Evolutionary conservation across 805 yeast species (phyloP).

Genomic region (Ogataea trehaloabstinens): DNA sequence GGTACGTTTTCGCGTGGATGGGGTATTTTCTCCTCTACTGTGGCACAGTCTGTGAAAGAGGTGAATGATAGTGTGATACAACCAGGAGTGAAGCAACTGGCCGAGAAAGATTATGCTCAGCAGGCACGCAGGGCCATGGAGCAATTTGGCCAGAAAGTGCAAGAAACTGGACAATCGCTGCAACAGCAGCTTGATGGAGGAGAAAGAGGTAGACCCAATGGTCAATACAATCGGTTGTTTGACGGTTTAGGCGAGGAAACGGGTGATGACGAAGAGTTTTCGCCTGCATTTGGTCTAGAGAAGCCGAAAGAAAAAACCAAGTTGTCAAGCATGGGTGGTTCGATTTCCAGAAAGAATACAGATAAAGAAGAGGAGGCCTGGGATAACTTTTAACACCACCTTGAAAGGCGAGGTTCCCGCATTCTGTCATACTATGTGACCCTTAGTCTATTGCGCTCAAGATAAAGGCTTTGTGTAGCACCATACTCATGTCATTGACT

Average conservation of each 20-base stretch:
- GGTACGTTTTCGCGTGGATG: constrained; percentile 93
- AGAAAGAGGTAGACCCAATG: constrained; percentile 28
- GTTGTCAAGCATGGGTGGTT: constrained; percentile 46
- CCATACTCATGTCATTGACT: too few relatives aligned
- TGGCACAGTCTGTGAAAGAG: constrained; percentile 77
- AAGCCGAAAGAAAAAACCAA: constrained; percentile 60
- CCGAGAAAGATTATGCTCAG: constrained; percentile 71
- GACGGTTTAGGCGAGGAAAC: constrained; percentile 50
- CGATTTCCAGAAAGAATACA: constrained; percentile 23
- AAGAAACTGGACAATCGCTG: constrained; percentile 79
- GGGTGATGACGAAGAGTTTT: constrained; percentile 37
- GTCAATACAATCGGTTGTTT: constrained; percentile 52
- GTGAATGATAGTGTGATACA: constrained; percentile 86
- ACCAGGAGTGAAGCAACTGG: constrained; percentile 82
- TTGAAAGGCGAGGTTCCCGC: too few relatives aligned
- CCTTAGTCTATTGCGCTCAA: too few relatives aligned
- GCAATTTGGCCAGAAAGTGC: constrained; percentile 93
- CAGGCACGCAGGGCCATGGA: constrained; percentile 93
- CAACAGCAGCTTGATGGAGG: constrained; percentile 54
- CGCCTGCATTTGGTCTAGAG: constrained; percentile 64
- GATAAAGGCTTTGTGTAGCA: too few relatives aligned
- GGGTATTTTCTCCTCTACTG: constrained; percentile 87
- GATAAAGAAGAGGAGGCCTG: constrained; percentile 56
- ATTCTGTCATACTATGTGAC: too few relatives aligned
- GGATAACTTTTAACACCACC: constrained; percentile 72